A percentile compares a stretch with the other conserved stretches of the same genome.
These are phyloP conservation scores for Phanerochaete carnosa DNA, from an alignment of 768 basidiomycete species.

Conservation along the genomic window DNA sequence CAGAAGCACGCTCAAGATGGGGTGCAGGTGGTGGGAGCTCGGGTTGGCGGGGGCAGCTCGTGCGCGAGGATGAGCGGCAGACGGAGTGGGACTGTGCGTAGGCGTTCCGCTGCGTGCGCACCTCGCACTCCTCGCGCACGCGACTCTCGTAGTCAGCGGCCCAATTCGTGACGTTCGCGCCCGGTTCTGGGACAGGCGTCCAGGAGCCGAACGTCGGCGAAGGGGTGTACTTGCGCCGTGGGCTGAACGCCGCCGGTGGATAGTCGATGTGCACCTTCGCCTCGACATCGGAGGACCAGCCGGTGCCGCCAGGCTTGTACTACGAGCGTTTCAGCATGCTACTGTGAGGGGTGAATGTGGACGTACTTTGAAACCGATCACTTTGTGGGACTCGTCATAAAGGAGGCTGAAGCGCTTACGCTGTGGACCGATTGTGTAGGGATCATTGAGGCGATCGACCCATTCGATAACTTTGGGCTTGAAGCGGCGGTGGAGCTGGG, in stretches of 20 bases:
- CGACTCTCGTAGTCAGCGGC: background rate
- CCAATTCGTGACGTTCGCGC: background rate
- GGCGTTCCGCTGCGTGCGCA: background rate
- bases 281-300: background rate
- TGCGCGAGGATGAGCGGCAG: too few relatives aligned
- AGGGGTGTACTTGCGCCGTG: background rate
- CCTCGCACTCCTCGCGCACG: background rate
- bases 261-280: too few relatives aligned
- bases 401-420: background rate
- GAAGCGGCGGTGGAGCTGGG: background rate
- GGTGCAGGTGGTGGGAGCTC: too few relatives aligned
- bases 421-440: background rate
- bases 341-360: background rate
- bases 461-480: background rate
- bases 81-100: background rate
- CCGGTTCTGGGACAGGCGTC: background rate
- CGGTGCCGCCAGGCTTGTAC: background rate
- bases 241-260: background rate
- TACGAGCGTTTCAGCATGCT: background rate
- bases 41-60: too few relatives aligned
- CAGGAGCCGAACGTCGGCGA: background rate
- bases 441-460: background rate
- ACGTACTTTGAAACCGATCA: background rate
- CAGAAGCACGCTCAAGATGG: too few relatives aligned
- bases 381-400: background rate